A percentile compares a stretch with the other conserved stretches of the same genome.
phyloP scores from a whole-genome alignment of 2,329 filamentous ascomycete genomes.

The Talaromyces verruculosus region DNA sequence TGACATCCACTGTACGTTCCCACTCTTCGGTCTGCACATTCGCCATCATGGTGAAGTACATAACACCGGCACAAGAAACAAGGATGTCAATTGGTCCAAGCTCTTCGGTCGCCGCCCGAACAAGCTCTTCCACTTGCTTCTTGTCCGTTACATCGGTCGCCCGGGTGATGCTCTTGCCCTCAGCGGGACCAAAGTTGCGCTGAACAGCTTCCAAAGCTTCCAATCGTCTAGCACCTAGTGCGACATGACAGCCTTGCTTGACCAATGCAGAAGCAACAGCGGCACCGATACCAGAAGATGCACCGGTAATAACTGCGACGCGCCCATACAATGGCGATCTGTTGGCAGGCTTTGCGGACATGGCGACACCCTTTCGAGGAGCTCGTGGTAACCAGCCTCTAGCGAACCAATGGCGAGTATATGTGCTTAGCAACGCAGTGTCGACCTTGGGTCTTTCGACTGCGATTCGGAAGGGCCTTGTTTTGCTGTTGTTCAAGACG shows the following conservation, averaged over 20 bases:
- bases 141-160: slow-evolving; percentile 71
- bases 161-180: slow-evolving; percentile 66
- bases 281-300: slow-evolving; percentile 76
- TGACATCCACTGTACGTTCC: slow-evolving; percentile 80
- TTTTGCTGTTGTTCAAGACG: slow-evolving; percentile 69
- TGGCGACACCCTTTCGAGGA: slow-evolving; percentile 54
- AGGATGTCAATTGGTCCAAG: slow-evolving; percentile 75
- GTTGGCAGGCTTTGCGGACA: slow-evolving; percentile 46
- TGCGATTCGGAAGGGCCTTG: slow-evolving; percentile 57
- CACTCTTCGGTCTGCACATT: slow-evolving; percentile 72
- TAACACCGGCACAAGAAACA: slow-evolving; percentile 78
- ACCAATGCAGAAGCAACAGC: slow-evolving; percentile 70
- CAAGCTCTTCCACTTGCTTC: slow-evolving; percentile 64
- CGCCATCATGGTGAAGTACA: slow-evolving; percentile 88
- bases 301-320: slow-evolving; percentile 75
- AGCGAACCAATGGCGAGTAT: slow-evolving; percentile 76
- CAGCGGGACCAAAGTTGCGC: slow-evolving; percentile 56
- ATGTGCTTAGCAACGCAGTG: slow-evolving; percentile 68
- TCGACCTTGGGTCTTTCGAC: slow-evolving; percentile 70
- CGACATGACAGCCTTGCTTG: slow-evolving; percentile 69
- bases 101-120: slow-evolving; percentile 58
- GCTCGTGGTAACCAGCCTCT: slow-evolving; percentile 71
- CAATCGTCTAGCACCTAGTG: slow-evolving; percentile 68
- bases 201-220: slow-evolving; percentile 69
- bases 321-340: slow-evolving; percentile 64